Evolutionary conservation across 2,329 filamentous ascomycete species (phyloP), one percentile per base, ranked within the genome.

Genomic region (Alternaria sp.): DNA sequence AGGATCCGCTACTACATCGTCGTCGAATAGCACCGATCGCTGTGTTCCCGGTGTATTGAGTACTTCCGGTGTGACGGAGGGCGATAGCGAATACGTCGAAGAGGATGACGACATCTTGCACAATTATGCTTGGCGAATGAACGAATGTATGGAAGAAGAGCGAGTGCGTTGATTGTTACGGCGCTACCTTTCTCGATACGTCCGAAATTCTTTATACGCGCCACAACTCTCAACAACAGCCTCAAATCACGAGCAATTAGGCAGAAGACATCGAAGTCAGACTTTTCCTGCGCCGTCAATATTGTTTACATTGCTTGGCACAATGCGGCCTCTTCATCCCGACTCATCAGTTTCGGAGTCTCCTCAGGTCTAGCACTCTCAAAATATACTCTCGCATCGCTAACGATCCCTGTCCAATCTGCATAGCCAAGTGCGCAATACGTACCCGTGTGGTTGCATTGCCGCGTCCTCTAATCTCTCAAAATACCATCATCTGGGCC

Each of bases 21-120:
- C 82, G 81, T 84, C 82, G 67, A 84, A 84, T 49, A 84, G 71
- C 26, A 82, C 73, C 25, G 81, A 83, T 44, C 73, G 77, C 57
- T 83, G 78, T 30, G 83, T 85, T 53, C 76, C 79, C 23, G 83
- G 83, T n/a, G 83, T 84, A 59, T 79, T 74, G 57, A 74, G 54
- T 56, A 67, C 66, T n/a, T 73, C 74, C 10, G 72, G 69, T 13
- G 73, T 72, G 43, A 62, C 65, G 8, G 67, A 57, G 13, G 67
- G 65, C 28, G 73, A 78, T 57, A 72, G 57, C 7, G 75, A 76
- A 21, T 70, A 78, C 26, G 66, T 68, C 17, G 74, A 79, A 23
- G 67, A 71, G 40, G 74, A 75, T 25, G 76, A 72, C 30, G 74
- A 76, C 47, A 69, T 66, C 15, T 66, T 67, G 17, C 63, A 50